A percentile compares a stretch with the other conserved stretches of the same genome.
Conservation (phyloP, 1,284 basidiomycete species). For the Sporisorium iseilematis-ciliati region DNA sequence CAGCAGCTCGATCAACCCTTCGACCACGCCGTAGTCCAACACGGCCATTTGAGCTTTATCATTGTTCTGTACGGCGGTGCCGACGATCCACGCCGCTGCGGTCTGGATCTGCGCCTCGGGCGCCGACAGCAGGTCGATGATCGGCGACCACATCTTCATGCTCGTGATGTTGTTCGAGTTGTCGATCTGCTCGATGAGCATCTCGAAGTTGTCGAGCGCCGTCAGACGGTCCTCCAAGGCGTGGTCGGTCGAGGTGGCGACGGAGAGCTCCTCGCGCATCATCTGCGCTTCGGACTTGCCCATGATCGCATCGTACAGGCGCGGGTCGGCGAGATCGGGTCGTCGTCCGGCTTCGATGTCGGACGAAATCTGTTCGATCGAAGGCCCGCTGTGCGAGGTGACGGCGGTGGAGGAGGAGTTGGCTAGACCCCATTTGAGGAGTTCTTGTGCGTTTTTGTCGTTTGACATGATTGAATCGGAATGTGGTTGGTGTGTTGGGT, state of each 20-base stretch:
- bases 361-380: constrained; percentile 54
- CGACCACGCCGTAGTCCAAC: constrained; percentile 77
- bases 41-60: constrained; percentile 83
- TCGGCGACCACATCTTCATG: constrained; percentile 85
- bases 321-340: constrained; percentile 63
- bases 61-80: constrained; percentile 96
- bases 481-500: not conserved
- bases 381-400: constrained; percentile 19
- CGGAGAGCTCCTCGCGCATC: constrained; percentile 67
- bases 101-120: constrained; percentile 76
- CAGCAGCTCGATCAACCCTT: constrained; percentile 71
- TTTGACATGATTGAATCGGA: constrained; percentile 44
- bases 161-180: constrained; percentile 92
- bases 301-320: constrained; percentile 66
- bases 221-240: constrained; percentile 73
- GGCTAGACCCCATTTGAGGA: constrained; percentile 64
- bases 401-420: constrained; percentile 33
- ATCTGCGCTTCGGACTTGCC: constrained; percentile 68
- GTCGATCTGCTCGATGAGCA: constrained; percentile 94
- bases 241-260: constrained; percentile 51
- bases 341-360: constrained; percentile 61
- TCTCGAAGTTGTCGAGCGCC: constrained; percentile 93
- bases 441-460: constrained; percentile 60
- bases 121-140: constrained; percentile 78
- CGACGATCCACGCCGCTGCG: constrained; percentile 88